Evolutionary conservation across 805 yeast species (phyloP).

Genomic region (Nakazawaea populi): DNA sequence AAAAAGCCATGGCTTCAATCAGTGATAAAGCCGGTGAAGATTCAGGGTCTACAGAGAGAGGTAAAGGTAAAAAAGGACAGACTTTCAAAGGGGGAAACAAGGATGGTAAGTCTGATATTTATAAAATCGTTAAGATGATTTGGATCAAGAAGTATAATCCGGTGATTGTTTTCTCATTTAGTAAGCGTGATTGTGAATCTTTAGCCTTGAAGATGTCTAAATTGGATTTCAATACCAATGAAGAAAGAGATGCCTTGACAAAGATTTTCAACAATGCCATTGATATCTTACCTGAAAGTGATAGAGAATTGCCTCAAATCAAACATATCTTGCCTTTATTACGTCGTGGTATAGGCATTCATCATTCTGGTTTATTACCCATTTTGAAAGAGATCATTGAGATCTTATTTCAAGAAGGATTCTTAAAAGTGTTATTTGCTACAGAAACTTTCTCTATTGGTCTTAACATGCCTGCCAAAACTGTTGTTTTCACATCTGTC

Average conservation of each 20-base stretch:
- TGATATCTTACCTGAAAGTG: constrained; percentile 80
- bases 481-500: constrained; percentile 95
- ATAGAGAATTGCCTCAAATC: constrained; percentile 90
- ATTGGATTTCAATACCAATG: constrained; percentile 88
- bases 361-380: constrained; percentile 94
- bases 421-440: constrained; percentile 89
- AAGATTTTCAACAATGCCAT: constrained; percentile 91
- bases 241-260: constrained; percentile 85
- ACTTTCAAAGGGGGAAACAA: constrained; percentile 83
- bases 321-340: constrained; percentile 84
- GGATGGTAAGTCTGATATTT: constrained; percentile 78
- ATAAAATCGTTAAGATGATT: constrained; percentile 96
- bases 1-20: constrained; percentile 95
- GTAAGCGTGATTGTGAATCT: constrained; percentile 94
- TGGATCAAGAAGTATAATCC: constrained; percentile 96
- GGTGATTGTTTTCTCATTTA: constrained; percentile 96
- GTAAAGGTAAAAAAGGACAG: constrained; percentile 71
- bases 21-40: constrained; percentile 81
- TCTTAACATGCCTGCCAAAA: constrained; percentile 97
- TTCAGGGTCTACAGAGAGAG: constrained; percentile 51
- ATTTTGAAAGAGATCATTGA: constrained; percentile 93
- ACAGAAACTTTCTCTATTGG: constrained; percentile 99
- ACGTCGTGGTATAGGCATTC: constrained; percentile 96
- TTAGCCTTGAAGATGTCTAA: constrained; percentile 94
- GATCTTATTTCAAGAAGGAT: constrained; percentile 94